phyloP scores from a whole-genome alignment of 2,329 filamentous ascomycete species.

The Clonostachys byssicola region DNA sequence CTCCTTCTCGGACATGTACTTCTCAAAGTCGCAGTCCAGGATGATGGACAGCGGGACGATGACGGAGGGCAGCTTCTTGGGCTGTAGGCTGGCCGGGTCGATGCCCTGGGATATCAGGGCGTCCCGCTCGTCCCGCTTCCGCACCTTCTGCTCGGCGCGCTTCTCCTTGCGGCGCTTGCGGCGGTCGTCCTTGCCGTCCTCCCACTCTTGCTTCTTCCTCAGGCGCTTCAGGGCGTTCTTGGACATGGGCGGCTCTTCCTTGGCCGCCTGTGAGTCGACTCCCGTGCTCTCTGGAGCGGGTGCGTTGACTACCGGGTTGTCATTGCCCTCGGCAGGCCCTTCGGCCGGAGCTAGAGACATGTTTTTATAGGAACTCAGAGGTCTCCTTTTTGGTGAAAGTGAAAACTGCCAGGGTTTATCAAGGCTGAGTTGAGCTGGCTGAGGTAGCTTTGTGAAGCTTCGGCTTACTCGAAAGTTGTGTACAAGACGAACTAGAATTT shows the following conservation, averaged over 20 bases:
- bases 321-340: too few relatives aligned
- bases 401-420: too few relatives aligned
- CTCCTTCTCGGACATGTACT: slow-evolving; percentile 85
- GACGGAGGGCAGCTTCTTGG: slow-evolving; percentile 29
- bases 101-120: slow-evolving; percentile 43
- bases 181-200: slow-evolving; percentile 61
- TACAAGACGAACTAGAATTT: too few relatives aligned
- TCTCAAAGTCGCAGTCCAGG: slow-evolving; percentile 89
- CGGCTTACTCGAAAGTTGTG: too few relatives aligned
- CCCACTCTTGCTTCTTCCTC: slow-evolving; percentile 69
- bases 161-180: slow-evolving; percentile 51
- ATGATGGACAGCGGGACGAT: slow-evolving; percentile 76
- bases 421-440: too few relatives aligned
- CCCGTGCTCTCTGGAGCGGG: too few relatives aligned
- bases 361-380: too few relatives aligned
- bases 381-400: too few relatives aligned
- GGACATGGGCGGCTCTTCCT: slow-evolving; percentile 46
- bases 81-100: slow-evolving; percentile 27
- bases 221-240: slow-evolving; percentile 86
- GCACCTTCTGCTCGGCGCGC: slow-evolving; percentile 38
- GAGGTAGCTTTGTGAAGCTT: too few relatives aligned
- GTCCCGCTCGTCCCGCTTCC: slow-evolving; percentile 44
- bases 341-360: too few relatives aligned
- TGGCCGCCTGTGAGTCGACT: neutral
- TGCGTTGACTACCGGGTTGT: too few relatives aligned